phyloP scores from a whole-genome alignment of 2,329 filamentous ascomycete species.

The Pestalotiopsis sp. region DNA sequence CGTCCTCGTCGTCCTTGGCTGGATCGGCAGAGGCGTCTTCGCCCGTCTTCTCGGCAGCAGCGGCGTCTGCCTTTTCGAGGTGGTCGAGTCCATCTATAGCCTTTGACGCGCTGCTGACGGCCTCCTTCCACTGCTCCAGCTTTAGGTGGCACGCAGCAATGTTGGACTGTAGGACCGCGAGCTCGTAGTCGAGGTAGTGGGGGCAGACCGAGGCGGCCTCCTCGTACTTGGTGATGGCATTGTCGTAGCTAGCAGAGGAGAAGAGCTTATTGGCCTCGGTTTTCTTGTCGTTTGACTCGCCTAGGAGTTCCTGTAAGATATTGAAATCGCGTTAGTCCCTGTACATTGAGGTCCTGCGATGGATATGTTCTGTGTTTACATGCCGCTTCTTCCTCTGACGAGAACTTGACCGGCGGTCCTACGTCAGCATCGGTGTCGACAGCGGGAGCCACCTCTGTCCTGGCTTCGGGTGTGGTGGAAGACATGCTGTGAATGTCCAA shows the following conservation, averaged over 20 bases:
- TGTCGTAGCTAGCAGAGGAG: conserved; percentile 67
- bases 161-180: conserved; percentile 86
- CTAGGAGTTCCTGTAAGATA: conserved; percentile 60
- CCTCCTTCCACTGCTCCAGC: conserved; percentile 81
- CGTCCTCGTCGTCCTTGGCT: conserved; percentile 41
- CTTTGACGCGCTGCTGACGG: conserved; percentile 71
- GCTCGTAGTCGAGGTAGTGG: conserved; percentile 82
- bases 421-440: conserved; percentile 27
- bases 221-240: conserved; percentile 82
- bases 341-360: neutral
- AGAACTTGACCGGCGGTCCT: conserved; percentile 40
- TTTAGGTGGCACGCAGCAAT: conserved; percentile 88
- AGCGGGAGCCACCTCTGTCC: conserved; percentile 14
- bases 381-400: conserved; percentile 60
- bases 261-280: conserved; percentile 80
- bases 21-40: conserved; percentile 44
- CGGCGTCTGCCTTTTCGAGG: conserved; percentile 42
- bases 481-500: neutral
- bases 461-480: conserved; percentile 15
- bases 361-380: conserved; percentile 27
- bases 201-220: conserved; percentile 78
- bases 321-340: conserved; percentile 6
- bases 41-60: conserved; percentile 17
- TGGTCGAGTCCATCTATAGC: conserved; percentile 74
- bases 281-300: conserved; percentile 74